Evolutionary conservation across 441 rosid genomes (phyloP).

Genomic region (Arabidopsis hybrid): DNA sequence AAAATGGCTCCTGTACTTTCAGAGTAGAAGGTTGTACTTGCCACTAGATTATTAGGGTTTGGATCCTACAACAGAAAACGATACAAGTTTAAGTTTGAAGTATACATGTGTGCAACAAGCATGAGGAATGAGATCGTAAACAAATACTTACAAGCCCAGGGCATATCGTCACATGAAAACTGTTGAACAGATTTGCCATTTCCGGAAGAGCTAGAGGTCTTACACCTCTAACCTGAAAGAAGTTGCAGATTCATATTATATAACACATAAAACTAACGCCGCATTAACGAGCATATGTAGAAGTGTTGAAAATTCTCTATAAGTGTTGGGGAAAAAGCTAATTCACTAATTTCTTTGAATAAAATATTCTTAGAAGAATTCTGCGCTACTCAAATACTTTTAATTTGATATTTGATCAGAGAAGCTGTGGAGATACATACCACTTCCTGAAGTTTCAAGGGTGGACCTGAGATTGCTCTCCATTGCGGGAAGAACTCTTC

Average conservation of each 20-base stretch:
- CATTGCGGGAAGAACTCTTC: conserved; percentile 98
- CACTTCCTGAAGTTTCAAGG: conserved; percentile 99
- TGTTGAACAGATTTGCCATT: conserved; percentile 86
- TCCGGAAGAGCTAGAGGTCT: conserved; percentile 81
- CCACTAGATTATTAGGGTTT: conserved; percentile 94
- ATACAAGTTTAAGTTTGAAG: background rate
- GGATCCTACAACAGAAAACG: conserved; percentile 75
- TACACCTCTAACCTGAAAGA: conserved; percentile 32
- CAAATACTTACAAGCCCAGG: conserved; percentile 62
- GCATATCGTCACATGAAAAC: conserved; percentile 74
- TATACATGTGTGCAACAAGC: conserved; percentile 11
- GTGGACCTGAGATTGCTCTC: conserved; percentile 97
- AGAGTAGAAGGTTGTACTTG: conserved; percentile 90
- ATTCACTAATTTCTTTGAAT: background rate
- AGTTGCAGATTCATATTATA: conserved; percentile 26
- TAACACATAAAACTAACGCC: background rate
- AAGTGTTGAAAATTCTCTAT: background rate
- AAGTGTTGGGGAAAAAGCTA: background rate
- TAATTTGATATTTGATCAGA: conserved; percentile 12
- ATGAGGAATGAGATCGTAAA: conserved; percentile 6
- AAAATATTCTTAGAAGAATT: background rate
- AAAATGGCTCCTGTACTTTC: conserved; percentile 86
- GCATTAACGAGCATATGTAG: conserved; percentile 3
- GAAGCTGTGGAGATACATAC: conserved; percentile 57
- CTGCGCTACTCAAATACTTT: conserved; percentile 6